Evolutionary conservation across 2,329 filamentous ascomycete genomes (phyloP), one percentile per base, ranked within the genome.

Genomic region (Ophiostoma triangulosporum): DNA sequence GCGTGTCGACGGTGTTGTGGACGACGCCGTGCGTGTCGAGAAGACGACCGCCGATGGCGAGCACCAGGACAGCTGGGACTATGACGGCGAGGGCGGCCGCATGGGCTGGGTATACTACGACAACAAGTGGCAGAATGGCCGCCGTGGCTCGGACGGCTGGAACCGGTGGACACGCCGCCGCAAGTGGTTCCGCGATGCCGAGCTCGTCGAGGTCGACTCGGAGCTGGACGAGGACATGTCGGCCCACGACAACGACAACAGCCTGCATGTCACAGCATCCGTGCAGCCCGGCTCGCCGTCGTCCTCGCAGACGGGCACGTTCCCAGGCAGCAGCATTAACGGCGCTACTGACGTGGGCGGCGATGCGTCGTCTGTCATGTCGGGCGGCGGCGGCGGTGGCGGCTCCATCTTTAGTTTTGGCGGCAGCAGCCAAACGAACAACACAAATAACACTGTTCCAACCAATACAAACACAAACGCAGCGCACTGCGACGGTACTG

Each of bases 51-150:
- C 55, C 7, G 56, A 60, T 11, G 60, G 57, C 17, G 58, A 58
- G 62, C 68, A 64, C 64, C 68, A 60, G 62, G 71, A 63, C 52
- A 66, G 69, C 60, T 71, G 65, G 65, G 78, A 73, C 56, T 78
- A 77, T 58, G 78, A 81, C 53, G 72, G 73, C 2, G 72, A 78
- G 1, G 76, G 82, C 24, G 84, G 78, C 3, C 81, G 70, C 62
- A 78, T 83, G 60, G 93, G 90, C 1, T 98, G 93, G 93, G 88
- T 95, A 35, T 98, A 93, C 67, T 98, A 96, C 64, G 93, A 98
- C 64, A 97, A 91, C 66, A 96, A 95, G 84, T 98, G 93, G 93
- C 84, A 89, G 65, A 85, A 88, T 60, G 90, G 90, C 17, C 84
- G 86, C 15, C 79, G 88, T 56, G 88, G 87, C 3, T 76, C 80